Evolutionary conservation across 495 filamentous ascomycete genomes (phyloP), one percentile per base, ranked within the genome.

Genomic region (Cetradonia linearis): DNA sequence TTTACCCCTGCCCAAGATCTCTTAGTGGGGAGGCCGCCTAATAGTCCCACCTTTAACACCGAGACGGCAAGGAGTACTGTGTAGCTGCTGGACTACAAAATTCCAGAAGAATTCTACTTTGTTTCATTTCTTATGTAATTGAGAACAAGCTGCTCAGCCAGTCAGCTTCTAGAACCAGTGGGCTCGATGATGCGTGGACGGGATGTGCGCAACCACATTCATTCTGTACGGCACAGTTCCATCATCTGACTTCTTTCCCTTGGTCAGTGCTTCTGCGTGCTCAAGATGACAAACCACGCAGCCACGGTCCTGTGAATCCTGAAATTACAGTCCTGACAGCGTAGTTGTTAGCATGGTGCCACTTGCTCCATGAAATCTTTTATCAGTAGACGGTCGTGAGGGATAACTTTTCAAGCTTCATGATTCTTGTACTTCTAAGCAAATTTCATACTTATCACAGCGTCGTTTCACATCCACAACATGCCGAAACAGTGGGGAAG

Each of bases 401-500:
- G 18, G 3, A 33, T 33, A 28, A 54, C 10, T 13, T 18, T n/a
- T 31, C 23, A 0, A 28, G 47, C 25, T 49, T 49, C n/a, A n/a
- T n/a, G n/a, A n/a, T n/a, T n/a, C n/a, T n/a, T n/a, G n/a, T n/a
- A n/a, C n/a, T n/a, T n/a, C n/a, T n/a, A n/a, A n/a, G n/a, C n/a
- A n/a, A n/a, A n/a, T n/a, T n/a, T n/a, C n/a, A 33, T 36, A 8
- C 11, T 33, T n/a, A 31, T 54, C 11, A 31, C 20, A 30, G 30
- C 9, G n/a, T 34, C 20, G 50, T 54, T 54, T 54, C 31, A 54
- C 30, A 33, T 20, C 31, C 13, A 54, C 33, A 34, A 8, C 56
- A 56, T 11, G 34, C 44, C 28, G 42, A 58, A 36, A 42, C 31
- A 42, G 56, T 48, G 40, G 46, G 56, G 56, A 36, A 58, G 42